Evolutionary conservation across 1,284 basidiomycete species (phyloP).

Genomic region (Cerioporus squamosus): DNA sequence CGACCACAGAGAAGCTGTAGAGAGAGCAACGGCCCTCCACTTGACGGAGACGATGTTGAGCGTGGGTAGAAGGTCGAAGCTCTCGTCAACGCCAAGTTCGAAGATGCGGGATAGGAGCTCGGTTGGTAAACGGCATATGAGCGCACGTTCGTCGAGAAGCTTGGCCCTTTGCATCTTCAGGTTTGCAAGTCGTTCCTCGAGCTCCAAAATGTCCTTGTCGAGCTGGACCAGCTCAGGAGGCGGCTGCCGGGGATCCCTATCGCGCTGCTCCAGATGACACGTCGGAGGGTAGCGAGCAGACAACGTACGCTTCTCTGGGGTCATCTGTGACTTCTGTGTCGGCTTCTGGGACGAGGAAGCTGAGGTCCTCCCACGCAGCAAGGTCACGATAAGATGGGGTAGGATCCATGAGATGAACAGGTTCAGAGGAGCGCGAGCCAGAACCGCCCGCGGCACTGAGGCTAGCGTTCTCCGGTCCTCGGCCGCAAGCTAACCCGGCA

Average conservation of each 20-base stretch:
- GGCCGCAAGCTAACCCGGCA: no score
- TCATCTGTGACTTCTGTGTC: constrained; percentile 13
- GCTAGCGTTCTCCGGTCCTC: no score
- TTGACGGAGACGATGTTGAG: constrained; percentile 35
- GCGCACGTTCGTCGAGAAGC: constrained; percentile 32
- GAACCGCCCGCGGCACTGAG: no score
- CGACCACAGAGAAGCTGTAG: constrained; percentile 37
- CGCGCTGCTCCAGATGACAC: constrained; percentile 16
- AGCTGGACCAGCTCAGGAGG: constrained; percentile 32
- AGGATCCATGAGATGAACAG: neutral
- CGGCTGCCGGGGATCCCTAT: constrained; percentile 27
- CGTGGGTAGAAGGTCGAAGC: constrained; percentile 25
- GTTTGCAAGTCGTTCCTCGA: constrained; percentile 30
- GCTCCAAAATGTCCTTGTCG: constrained; percentile 30
- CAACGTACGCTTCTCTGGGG: constrained; percentile 25
- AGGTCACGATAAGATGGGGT: constrained; percentile 32
- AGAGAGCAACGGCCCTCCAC: constrained; percentile 34
- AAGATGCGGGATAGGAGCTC: constrained; percentile 41
- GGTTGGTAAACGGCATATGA: constrained; percentile 36
- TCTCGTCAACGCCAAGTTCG: constrained; percentile 37
- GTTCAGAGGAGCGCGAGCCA: neutral
- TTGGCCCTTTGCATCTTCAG: constrained; percentile 29
- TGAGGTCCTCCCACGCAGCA: constrained; percentile 34
- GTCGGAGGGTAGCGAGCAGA: neutral
- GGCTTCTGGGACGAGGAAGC: constrained; percentile 16